Evolutionary conservation across 2,329 filamentous ascomycete genomes (phyloP).

Genomic region (Talaromyces sp.): DNA sequence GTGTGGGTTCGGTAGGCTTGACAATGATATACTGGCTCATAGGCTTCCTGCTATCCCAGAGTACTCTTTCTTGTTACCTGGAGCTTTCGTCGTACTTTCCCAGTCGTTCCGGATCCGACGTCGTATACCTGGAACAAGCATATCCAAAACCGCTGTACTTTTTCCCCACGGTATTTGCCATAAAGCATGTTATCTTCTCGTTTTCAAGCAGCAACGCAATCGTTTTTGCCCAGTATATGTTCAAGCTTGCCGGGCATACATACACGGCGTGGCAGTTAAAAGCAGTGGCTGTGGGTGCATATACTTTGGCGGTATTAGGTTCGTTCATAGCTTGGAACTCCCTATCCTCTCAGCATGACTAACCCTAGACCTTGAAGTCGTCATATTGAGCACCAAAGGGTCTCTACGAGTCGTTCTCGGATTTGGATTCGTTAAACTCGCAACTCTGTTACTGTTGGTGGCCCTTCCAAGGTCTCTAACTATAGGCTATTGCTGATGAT

Average conservation of each 20-base stretch:
- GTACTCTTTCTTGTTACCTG: slow-evolving; percentile 59
- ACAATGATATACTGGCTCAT: slow-evolving; percentile 63
- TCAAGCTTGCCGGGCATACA: slow-evolving; percentile 25
- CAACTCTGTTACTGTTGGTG: slow-evolving; percentile 57
- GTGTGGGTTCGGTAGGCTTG: slow-evolving; percentile 61
- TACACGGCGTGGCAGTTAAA: slow-evolving; percentile 25
- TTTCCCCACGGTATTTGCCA: slow-evolving; percentile 62
- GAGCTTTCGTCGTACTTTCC: slow-evolving; percentile 65
- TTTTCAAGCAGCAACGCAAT: slow-evolving; percentile 66
- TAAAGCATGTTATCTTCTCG: slow-evolving; percentile 61
- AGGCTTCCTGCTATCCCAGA: slow-evolving; percentile 57
- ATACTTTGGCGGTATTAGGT: slow-evolving; percentile 15
- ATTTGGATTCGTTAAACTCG: slow-evolving; percentile 58
- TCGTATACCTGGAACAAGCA: slow-evolving; percentile 66
- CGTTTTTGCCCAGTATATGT: slow-evolving; percentile 23
- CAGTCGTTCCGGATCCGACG: slow-evolving; percentile 63
- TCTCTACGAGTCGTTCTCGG: slow-evolving; percentile 56
- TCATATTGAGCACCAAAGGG: slow-evolving; percentile 56
- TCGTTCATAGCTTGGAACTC: slow-evolving; percentile 48
- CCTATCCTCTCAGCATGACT: neutral
- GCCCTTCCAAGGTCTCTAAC: slow-evolving; percentile 2
- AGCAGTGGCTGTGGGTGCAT: slow-evolving; percentile 31
- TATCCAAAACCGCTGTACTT: slow-evolving; percentile 63
- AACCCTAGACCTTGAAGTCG: slow-evolving; percentile 28
- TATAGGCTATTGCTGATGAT: slow-evolving; percentile 12